Evolutionary conservation across 495 filamentous ascomycete genomes (phyloP).

Genomic region (Talaromyces ruber): DNA sequence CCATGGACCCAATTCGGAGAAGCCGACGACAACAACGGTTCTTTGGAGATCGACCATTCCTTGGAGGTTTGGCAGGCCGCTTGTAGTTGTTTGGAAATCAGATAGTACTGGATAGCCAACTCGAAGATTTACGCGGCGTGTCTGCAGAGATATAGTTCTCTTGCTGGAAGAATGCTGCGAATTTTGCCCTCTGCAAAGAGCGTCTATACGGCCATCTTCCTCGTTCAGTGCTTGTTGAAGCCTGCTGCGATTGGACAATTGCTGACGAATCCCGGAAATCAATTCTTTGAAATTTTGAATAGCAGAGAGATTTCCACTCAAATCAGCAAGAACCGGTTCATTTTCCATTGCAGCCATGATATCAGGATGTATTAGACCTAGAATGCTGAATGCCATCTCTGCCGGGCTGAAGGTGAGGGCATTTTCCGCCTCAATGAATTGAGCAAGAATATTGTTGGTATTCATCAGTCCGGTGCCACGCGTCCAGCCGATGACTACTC

Average conservation of each 20-base stretch:
- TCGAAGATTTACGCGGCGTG: constrained; percentile 19
- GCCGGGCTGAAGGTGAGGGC: constrained; percentile 11
- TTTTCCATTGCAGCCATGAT: constrained; percentile 5
- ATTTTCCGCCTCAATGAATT: constrained; percentile 10
- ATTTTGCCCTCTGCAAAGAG: too few relatives aligned
- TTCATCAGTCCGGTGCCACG: constrained; percentile 16
- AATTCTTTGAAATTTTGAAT: constrained; percentile 4
- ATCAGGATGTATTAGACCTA: constrained; percentile 4
- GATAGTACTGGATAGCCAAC: constrained; percentile 8
- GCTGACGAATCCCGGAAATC: background rate
- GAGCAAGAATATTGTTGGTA: constrained; percentile 12
- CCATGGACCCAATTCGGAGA: constrained; percentile 15
- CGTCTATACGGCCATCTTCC: constrained; percentile 3
- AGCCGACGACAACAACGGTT: constrained; percentile 13
- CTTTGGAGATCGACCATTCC: constrained; percentile 15
- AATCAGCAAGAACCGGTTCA: constrained; percentile 11
- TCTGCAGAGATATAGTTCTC: constrained; percentile 19
- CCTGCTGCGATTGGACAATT: constrained; percentile 85
- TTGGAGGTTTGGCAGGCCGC: background rate
- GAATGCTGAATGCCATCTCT: constrained; percentile 18
- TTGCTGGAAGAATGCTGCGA: background rate
- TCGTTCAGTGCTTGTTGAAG: constrained; percentile 7
- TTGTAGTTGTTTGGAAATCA: background rate
- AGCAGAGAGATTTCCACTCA: constrained; percentile 9
- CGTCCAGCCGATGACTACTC: constrained; percentile 19